Percentiles rank a stretch among this genome's conserved stretches.
These are phyloP conservation scores for Suhomyces canberraensis DNA, from an alignment of 805 yeast species.

Conservation along the genomic window DNA sequence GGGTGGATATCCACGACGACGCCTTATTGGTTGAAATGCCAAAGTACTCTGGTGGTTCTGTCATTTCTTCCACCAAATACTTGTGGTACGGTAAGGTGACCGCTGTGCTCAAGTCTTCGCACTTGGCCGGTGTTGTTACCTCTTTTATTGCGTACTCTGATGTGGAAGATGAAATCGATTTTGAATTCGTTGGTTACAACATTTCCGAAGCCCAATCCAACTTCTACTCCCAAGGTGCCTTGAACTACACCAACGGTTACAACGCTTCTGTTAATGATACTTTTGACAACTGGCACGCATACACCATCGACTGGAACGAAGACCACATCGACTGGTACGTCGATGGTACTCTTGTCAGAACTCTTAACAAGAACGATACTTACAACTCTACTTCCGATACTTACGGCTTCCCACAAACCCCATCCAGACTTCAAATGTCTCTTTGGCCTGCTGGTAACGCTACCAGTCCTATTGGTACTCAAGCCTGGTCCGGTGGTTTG, in stretches of 20 bases:
- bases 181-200: conserved; percentile 78
- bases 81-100: conserved; percentile 86
- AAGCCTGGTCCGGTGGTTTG: conserved; percentile 85
- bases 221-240: conserved; percentile 71
- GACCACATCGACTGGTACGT: conserved; percentile 67
- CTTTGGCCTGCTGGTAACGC: conserved; percentile 75
- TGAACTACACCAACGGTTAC: conserved; percentile 61
- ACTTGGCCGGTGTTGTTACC: conserved; percentile 74
- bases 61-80: conserved; percentile 71
- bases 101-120: conserved; percentile 69
- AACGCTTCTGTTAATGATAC: conserved; percentile 49
- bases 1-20: conserved; percentile 46
- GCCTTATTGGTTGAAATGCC: conserved; percentile 74
- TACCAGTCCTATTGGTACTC: conserved; percentile 56
- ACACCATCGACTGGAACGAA: conserved; percentile 79
- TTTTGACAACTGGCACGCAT: conserved; percentile 66
- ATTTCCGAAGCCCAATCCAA: conserved; percentile 69
- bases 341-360: conserved; percentile 67
- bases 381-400: conserved; percentile 57
- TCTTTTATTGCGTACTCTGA: conserved; percentile 80
- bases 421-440: conserved; percentile 68
- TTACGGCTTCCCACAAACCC: conserved; percentile 69
- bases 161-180: conserved; percentile 88
- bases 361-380: conserved; percentile 57
- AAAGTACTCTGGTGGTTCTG: conserved; percentile 68